Conservation (phyloP, 169 alveolate genomes). For the Condylostoma magnum region DNA sequence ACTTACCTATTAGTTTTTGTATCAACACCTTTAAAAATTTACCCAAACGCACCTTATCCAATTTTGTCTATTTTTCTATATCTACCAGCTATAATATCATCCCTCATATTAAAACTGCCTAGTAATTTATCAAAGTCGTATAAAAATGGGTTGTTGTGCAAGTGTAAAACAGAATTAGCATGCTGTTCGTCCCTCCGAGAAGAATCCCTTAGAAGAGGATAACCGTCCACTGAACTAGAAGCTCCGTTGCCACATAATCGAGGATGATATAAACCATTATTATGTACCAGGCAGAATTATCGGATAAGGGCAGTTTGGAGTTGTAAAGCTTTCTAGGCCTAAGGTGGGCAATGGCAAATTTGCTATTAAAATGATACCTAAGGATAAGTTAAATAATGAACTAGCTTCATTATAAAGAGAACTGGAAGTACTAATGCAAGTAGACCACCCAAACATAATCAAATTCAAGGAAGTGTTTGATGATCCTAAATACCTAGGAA, state of each 20-base stretch:
- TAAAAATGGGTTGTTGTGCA: too few species aligned
- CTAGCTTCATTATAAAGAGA: slow-evolving; percentile 43
- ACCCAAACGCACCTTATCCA: slow-evolving; percentile 11
- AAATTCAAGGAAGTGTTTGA: slow-evolving; percentile 68
- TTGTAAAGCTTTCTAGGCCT: slow-evolving; percentile 7
- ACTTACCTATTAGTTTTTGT: neutral
- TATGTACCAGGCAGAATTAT: neutral
- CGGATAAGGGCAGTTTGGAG: slow-evolving; percentile 30
- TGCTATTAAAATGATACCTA: slow-evolving; percentile 50
- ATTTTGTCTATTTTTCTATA: neutral
- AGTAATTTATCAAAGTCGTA: too few species aligned
- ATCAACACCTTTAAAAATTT: neutral
- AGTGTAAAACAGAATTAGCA: too few species aligned
- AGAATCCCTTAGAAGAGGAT: too few species aligned
- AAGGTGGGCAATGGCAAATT: neutral
- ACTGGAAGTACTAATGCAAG: slow-evolving; percentile 58
- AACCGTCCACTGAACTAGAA: too few species aligned
- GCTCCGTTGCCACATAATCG: neutral
- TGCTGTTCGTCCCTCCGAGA: too few species aligned
- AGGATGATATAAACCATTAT: neutral
- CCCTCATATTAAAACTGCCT: too few species aligned
- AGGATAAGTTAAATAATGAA: slow-evolving; percentile 35
- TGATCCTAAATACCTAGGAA: slow-evolving; percentile 49
- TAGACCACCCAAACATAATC: slow-evolving; percentile 81
- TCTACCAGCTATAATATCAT: slow-evolving; percentile 7